A percentile compares a stretch with the other conserved stretches of the same genome.
phyloP scores from a whole-genome alignment of 352 stramenopile species.

The Pythium rhizo-oryzae region DNA sequence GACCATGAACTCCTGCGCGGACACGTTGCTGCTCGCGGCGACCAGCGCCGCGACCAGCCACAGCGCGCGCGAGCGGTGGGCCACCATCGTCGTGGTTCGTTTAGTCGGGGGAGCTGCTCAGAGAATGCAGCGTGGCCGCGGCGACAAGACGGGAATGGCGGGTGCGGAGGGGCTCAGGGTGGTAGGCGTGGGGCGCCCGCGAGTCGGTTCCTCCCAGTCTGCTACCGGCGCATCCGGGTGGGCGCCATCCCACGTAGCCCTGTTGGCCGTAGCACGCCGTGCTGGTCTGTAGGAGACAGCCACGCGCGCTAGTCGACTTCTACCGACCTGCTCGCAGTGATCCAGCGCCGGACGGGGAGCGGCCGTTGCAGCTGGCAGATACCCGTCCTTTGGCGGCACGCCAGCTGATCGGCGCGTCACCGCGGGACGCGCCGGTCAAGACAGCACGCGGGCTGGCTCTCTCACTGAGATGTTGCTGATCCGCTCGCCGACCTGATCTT shows the following conservation, averaged over 20 bases:
- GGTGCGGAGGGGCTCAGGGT: neutral
- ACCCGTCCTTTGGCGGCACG: neutral
- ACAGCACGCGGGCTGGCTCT: neutral
- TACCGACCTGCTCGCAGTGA: too few relatives aligned
- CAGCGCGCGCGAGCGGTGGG: slow-evolving; percentile 1
- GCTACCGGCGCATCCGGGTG: neutral
- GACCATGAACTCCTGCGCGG: neutral
- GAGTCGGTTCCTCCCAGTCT: neutral
- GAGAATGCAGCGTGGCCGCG: neutral
- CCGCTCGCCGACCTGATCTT: slow-evolving; percentile 1
- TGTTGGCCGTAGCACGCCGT: neutral
- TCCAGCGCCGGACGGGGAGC: neutral
- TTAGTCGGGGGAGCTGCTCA: neutral
- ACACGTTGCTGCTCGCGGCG: neutral
- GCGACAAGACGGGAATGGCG: neutral
- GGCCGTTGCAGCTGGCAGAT: slow-evolving; percentile 6
- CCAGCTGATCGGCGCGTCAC: neutral
- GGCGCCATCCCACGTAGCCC: neutral
- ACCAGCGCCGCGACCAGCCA: neutral
- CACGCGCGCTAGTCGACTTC: neutral
- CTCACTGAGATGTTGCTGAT: neutral
- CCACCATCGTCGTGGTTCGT: neutral
- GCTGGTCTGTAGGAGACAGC: neutral
- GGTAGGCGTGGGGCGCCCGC: neutral
- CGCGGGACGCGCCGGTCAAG: too few relatives aligned